Evolutionary conservation across 805 yeast genomes (phyloP).

Genomic region (Schizosaccharomyces japonicus): DNA sequence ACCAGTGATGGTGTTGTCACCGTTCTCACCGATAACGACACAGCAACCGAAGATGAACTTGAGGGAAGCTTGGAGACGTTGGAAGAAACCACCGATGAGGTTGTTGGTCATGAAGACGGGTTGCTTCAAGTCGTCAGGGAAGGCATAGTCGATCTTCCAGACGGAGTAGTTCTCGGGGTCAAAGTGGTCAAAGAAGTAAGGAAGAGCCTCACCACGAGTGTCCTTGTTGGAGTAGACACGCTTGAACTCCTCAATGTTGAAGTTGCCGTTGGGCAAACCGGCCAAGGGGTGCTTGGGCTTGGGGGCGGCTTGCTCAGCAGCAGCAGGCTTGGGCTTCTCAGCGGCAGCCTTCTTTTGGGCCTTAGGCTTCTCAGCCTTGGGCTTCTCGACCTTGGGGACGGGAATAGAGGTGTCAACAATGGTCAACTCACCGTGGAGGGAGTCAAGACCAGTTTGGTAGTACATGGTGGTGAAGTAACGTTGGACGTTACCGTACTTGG

Average conservation of each 20-base stretch:
- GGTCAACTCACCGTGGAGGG: constrained; percentile 27
- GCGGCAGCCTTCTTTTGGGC: constrained; percentile 13
- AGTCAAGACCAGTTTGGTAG: constrained; percentile 24
- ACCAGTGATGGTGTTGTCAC: constrained; percentile 91
- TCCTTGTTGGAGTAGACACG: constrained; percentile 91
- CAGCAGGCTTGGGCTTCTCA: constrained; percentile 18
- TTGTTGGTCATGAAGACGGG: constrained; percentile 89
- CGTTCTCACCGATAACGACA: constrained; percentile 96
- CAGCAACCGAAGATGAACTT: constrained; percentile 82
- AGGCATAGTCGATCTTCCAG: constrained; percentile 88
- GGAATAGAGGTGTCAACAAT: constrained; percentile 43
- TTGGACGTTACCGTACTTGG: constrained; percentile 32
- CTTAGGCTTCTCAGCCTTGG: constrained; percentile 15
- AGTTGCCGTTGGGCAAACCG: constrained; percentile 38
- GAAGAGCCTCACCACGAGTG: constrained; percentile 77
- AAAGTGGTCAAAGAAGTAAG: constrained; percentile 95
- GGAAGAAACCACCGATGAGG: constrained; percentile 92
- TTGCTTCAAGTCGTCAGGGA: constrained; percentile 89
- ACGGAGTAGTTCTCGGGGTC: constrained; percentile 83
- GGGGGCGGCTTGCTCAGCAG: constrained; percentile 21
- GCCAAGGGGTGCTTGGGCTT: constrained; percentile 72
- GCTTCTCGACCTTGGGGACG: constrained; percentile 58
- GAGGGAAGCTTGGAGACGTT: constrained; percentile 75
- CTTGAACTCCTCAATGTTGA: constrained; percentile 80
- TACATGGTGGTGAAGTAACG: constrained; percentile 48